Conservation (phyloP, 495 filamentous ascomycete genomes). For the Trichoderma virens region DNA sequence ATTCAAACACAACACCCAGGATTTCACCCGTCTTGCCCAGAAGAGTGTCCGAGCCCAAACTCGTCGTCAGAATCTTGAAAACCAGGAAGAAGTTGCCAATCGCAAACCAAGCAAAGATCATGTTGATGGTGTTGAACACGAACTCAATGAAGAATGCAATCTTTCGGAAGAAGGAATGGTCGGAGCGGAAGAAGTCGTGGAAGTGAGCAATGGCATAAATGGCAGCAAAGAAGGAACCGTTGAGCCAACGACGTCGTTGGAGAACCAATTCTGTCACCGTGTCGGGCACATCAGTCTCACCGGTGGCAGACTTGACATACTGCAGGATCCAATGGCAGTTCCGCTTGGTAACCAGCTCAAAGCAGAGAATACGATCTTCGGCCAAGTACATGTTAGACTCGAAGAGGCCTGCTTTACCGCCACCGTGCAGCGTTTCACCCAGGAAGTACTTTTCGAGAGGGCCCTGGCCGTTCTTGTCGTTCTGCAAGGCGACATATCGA, state of each 20-base stretch:
- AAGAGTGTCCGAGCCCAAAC: slow-evolving; percentile 58
- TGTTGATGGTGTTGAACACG: slow-evolving; percentile 85
- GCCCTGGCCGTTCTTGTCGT: slow-evolving; percentile 88
- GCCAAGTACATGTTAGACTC: slow-evolving; percentile 99
- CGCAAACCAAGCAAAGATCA: slow-evolving; percentile 98
- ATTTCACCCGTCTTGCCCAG: slow-evolving; percentile 68
- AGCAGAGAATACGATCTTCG: slow-evolving; percentile 98
- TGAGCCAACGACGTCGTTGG: slow-evolving; percentile 94
- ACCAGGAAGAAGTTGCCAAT: slow-evolving; percentile 99
- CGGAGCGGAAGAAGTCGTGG: slow-evolving; percentile 86
- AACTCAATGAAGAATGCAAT: slow-evolving; percentile 88
- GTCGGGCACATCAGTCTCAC: slow-evolving; percentile 97
- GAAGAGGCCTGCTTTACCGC: slow-evolving; percentile 82
- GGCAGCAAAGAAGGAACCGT: slow-evolving; percentile 97
- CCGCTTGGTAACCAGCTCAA: slow-evolving; percentile 95
- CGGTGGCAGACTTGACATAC: slow-evolving; percentile 94
- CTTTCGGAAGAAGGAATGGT: slow-evolving; percentile 83
- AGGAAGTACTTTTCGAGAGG: slow-evolving; percentile 96
- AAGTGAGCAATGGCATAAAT: slow-evolving; percentile 92
- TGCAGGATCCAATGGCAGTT: slow-evolving; percentile 95
- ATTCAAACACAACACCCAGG: slow-evolving; percentile 86
- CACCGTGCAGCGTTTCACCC: slow-evolving; percentile 95
- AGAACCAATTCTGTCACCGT: slow-evolving; percentile 91
- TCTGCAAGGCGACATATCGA: slow-evolving; percentile 87
- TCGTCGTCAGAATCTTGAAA: slow-evolving; percentile 91